phyloP scores from a whole-genome alignment of 2,329 filamentous ascomycete species.

The Dryadomyces quercus-mongolicae region DNA sequence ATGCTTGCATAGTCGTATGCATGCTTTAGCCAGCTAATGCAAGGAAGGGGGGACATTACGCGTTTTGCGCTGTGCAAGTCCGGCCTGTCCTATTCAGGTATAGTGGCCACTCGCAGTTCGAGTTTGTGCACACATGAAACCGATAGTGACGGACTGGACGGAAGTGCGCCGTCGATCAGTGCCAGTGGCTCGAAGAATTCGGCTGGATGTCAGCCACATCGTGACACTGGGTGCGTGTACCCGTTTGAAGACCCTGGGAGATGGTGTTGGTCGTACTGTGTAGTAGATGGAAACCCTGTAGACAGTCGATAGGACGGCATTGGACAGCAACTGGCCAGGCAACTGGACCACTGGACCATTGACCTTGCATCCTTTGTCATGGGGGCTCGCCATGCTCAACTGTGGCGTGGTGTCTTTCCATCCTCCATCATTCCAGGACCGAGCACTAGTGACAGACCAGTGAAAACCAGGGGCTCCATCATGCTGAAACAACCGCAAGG shows the following conservation, averaged over 20 bases:
- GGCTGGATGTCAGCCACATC: background rate
- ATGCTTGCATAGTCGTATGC: slow-evolving; percentile 1
- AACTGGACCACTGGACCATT: too few relatives aligned
- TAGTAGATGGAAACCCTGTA: too few relatives aligned
- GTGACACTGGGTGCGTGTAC: too few relatives aligned
- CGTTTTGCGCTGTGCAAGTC: background rate
- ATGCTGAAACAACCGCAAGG: slow-evolving; percentile 8
- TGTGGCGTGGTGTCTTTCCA: background rate
- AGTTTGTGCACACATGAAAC: background rate
- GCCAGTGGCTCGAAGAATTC: background rate
- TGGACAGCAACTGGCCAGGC: too few relatives aligned
- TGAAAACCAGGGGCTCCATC: background rate
- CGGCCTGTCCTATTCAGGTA: background rate
- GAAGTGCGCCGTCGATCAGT: too few relatives aligned
- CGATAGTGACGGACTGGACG: too few relatives aligned
- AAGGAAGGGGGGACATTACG: slow-evolving; percentile 7
- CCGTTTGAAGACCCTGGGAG: too few relatives aligned
- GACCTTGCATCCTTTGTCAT: too few relatives aligned
- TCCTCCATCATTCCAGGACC: background rate
- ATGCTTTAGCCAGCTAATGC: slow-evolving; percentile 8
- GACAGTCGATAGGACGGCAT: too few relatives aligned
- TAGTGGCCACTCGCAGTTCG: background rate
- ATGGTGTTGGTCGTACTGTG: too few relatives aligned
- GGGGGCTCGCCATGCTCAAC: too few relatives aligned
- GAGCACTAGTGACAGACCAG: background rate